phyloP scores from a whole-genome alignment of 83 land plant genomes.

The Larix sibirica region DNA sequence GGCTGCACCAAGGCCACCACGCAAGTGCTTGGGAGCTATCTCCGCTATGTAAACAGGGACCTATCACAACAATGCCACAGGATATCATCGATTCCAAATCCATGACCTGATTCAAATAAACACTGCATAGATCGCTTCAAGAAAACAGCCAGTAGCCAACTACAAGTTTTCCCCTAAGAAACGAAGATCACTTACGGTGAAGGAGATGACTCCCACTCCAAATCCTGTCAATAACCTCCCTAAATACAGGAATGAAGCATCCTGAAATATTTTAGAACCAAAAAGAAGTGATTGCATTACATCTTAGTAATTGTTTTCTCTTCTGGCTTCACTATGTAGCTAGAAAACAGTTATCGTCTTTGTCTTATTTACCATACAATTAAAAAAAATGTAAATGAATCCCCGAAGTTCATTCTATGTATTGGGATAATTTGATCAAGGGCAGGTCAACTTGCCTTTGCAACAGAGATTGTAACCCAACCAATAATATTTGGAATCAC shows the following conservation, averaged over 20 bases:
- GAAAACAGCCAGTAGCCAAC: background rate
- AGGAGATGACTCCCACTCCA: conserved; percentile 85
- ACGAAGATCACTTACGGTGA: conserved; percentile 41
- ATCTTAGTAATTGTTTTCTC: too few species aligned
- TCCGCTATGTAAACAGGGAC: conserved; percentile 74
- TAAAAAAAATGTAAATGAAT: background rate
- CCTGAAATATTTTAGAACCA: conserved; percentile 24
- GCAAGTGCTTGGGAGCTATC: conserved; percentile 62
- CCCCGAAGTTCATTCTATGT: background rate
- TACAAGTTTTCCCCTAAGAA: background rate
- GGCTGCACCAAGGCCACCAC: conserved; percentile 60
- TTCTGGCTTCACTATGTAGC: too few species aligned
- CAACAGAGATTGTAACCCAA: conserved; percentile 67
- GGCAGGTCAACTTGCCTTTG: conserved; percentile 35
- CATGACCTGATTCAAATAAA: background rate
- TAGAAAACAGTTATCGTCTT: background rate
- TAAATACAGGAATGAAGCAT: conserved; percentile 58
- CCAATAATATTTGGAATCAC: conserved; percentile 72
- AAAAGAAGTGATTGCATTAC: background rate
- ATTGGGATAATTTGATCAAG: background rate
- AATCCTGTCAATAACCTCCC: conserved; percentile 82
- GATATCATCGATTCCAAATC: background rate
- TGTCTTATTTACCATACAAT: background rate
- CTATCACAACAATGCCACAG: conserved; percentile 19
- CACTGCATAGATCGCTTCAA: background rate